Conservation (phyloP, 2,329 filamentous ascomycete species). For the Penicillium sp. region DNA sequence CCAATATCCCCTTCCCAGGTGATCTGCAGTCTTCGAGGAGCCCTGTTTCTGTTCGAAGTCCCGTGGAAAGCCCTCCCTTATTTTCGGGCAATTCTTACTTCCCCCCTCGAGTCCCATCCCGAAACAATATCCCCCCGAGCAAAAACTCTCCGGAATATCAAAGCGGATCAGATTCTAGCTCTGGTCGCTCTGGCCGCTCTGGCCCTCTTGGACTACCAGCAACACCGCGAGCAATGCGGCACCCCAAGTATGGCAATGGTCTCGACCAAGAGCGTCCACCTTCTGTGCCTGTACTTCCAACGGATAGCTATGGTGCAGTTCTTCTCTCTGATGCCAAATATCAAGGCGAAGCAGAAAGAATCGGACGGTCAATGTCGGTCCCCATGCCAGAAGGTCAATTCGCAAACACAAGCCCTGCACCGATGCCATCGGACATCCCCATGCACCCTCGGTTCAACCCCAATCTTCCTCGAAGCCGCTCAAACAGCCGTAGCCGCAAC, state of each 20-base stretch:
- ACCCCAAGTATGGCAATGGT: constrained; percentile 65
- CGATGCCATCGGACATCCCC: constrained; percentile 38
- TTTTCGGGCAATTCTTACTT: constrained; percentile 37
- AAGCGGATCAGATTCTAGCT: constrained; percentile 45
- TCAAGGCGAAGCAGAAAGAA: constrained; percentile 41
- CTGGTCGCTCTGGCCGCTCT: constrained; percentile 51
- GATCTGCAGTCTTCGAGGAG: constrained; percentile 43
- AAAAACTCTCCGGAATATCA: constrained; percentile 45
- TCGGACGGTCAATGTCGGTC: constrained; percentile 46
- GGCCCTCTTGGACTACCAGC: constrained; percentile 76
- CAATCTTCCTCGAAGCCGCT: constrained; percentile 44
- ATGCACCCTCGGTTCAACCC: constrained; percentile 48
- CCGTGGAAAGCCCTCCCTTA: constrained; percentile 50
- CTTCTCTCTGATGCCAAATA: constrained; percentile 42
- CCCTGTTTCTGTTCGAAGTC: constrained; percentile 35
- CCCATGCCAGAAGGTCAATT: constrained; percentile 36
- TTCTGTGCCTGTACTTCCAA: constrained; percentile 60
- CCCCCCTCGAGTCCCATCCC: constrained; percentile 37
- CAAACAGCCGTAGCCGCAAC: constrained; percentile 42
- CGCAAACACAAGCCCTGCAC: constrained; percentile 11
- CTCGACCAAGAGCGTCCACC: constrained; percentile 54
- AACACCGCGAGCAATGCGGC: constrained; percentile 87
- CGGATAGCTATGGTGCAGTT: constrained; percentile 42
- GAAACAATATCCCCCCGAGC: constrained; percentile 36
- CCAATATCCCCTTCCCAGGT: constrained; percentile 76